Evolutionary conservation across 1,284 basidiomycete genomes (phyloP).

Genomic region (Sparassis latifolia): DNA sequence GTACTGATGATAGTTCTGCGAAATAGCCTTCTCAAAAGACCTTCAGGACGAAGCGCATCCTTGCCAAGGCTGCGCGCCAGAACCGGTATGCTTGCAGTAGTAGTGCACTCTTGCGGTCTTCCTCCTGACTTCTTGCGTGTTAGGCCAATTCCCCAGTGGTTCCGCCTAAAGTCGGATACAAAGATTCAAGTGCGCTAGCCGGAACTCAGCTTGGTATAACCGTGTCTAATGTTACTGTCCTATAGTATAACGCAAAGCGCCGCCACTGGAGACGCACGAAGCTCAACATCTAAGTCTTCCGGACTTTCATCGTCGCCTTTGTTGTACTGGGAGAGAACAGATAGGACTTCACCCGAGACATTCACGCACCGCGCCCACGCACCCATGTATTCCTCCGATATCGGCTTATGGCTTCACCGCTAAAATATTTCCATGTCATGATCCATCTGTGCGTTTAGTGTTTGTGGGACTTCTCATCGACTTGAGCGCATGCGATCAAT

Average conservation of each 20-base stretch:
- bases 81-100: constrained; percentile 68
- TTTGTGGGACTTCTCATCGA: too few species aligned
- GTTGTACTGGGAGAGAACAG: constrained; percentile 14
- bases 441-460: too few species aligned
- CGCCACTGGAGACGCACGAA: constrained; percentile 95
- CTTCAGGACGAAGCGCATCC: constrained; percentile 93
- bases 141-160: constrained; percentile 97
- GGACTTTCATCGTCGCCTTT: constrained; percentile 4
- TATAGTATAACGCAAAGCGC: constrained; percentile 87
- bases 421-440: constrained; percentile 19
- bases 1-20: background rate
- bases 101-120: constrained; percentile 1
- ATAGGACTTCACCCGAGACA: constrained; percentile 10
- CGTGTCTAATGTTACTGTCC: background rate
- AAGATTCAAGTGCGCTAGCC: constrained; percentile 77
- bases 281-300: constrained; percentile 74
- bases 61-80: constrained; percentile 93
- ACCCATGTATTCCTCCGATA: constrained; percentile 23
- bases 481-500: too few species aligned
- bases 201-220: background rate
- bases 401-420: constrained; percentile 19
- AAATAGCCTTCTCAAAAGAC: constrained; percentile 94
- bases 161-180: constrained; percentile 93
- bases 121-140: constrained; percentile 7
- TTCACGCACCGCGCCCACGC: constrained; percentile 15